Base-by-base conservation (phyloP, 1,139 yeast species). In the Candida smagusa region DNA sequence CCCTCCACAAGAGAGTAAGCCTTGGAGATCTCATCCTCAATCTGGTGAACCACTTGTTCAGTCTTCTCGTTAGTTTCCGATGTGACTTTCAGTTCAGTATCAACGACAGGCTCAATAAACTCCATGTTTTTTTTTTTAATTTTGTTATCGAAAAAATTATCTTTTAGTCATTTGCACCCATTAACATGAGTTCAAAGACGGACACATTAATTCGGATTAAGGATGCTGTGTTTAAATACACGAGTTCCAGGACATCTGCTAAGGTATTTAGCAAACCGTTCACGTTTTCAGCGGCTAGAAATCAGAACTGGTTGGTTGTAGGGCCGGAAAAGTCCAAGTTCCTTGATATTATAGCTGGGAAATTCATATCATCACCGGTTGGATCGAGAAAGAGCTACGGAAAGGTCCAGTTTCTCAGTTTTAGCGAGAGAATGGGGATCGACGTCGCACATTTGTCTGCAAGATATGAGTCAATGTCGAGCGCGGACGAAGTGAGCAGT, bases 391-490 rank as follows among this genome's bases (percentile, higher is more conserved):
- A 61, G 1, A 84, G 78, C 47, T 88, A 92, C 0, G 49, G 52
- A 4, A 63, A 76, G 22, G 50, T 73, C 28, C 62, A 71, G 30
- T 58, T 79, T 40, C 67, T 90, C 16, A 79, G 81, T 51, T 89
- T 89, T 54, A 70, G 74, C 42, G 84, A 85, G 16, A 48, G 46
- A 13, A 58, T 69, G 1, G 74, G 75, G n/a, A 54, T 77, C 43
- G 84, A 74, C 48, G 84, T 81, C 36, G 86, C 89, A 1, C 95
- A 90, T 61, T 54, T 92, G 35, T 81, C 95, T 33, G 96, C 97
- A 1, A 63, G 98, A 35, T 92, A 88, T 53, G 98, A 92, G 59
- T 79, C 80, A 35, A 85, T 77, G 37, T 58, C 74, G 2, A 84
- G 65, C 61, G 81, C 84, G 37, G 83, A 84, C 48, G 96, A 92